Base-by-base conservation (phyloP, 176 grass and related monocot genomes). In the Paspalum notatum region DNA sequence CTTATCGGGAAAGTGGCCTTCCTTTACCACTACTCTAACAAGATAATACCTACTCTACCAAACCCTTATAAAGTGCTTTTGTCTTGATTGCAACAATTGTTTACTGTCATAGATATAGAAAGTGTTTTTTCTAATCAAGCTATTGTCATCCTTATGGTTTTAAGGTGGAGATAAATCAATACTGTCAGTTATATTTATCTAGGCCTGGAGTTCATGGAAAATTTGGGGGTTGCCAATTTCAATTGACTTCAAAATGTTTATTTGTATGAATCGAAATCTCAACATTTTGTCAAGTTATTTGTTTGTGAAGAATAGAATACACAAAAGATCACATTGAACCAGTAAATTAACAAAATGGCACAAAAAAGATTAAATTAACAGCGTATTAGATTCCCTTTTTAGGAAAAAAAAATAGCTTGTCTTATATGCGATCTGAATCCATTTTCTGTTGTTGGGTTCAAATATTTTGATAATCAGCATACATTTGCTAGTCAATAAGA, bases 41-140 rank as follows among this genome's bases (percentile, higher is more conserved):
- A 82, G 47, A 82, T 82, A 78, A 82, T 80, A 78, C 61, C 83
- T 73, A 89, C 83, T 82, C 58, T 82, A 90, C 78, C 72, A 90
- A 85, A 77, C 66, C 27, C 12, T 82, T 82, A 12, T 73, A 86
- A 90, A 81, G 71, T 65, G 48, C 26, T 77, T 89, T 72, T 85
- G 65, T 82, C 77, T 85, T 77, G n/a, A 72, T 82, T 66, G 55
- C 62, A 84, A 84, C 65, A 85, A 81, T 74, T 56, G 32, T 58
- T 32, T 3, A 32, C 32, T 32, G 32, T 32, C 32, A 32, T 32
- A 32, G 32, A 32, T 32, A 32, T 32, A 32, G 1, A 32, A 11
- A 11, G 45, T 1, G 15, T 50, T 9, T 65, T 39, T 85, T 62
- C 20, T 55, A 11, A 53, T 38, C 8, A 26, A 6, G 15, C 37